Percentiles rank a stretch among this genome's conserved stretches.
Evolutionary conservation across 2,329 filamentous ascomycete genomes (phyloP).

Genomic region (Coniosporium tulheliwenetii): DNA sequence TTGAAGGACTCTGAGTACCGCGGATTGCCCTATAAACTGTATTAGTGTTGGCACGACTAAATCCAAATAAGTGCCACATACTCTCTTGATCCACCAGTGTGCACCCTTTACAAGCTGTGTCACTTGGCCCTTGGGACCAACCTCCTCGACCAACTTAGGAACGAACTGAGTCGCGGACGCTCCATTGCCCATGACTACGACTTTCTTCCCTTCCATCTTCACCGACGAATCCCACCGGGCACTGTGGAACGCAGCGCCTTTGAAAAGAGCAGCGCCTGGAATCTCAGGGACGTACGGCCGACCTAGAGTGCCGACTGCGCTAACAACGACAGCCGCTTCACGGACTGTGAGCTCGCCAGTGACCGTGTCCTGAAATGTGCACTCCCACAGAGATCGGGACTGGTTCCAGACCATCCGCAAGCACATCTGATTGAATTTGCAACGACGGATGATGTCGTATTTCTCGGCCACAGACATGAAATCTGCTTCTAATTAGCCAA

Average conservation of each 20-base stretch:
- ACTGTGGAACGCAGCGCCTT: constrained; percentile 23
- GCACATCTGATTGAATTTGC: constrained; percentile 6
- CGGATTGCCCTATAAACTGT: constrained; percentile 16
- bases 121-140: no score
- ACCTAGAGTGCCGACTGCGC: constrained; percentile 12
- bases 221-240: constrained; percentile 25
- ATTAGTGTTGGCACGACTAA: no score
- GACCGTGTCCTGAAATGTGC: no score
- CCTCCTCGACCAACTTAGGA: constrained; percentile 20
- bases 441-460: constrained; percentile 10
- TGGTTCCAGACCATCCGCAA: no score
- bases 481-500: constrained; percentile 3
- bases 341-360: no score
- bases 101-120: no score
- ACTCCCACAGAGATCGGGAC: no score
- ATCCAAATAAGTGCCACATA: no score
- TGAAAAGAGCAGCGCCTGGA: constrained; percentile 15
- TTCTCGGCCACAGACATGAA: constrained; percentile 8
- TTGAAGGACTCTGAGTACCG: constrained; percentile 25
- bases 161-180: constrained; percentile 34
- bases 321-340: no score
- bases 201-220: constrained; percentile 20
- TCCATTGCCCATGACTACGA: constrained; percentile 27
- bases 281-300: constrained; percentile 12
- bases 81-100: no score